Conservation (phyloP, 108 stramenopile genomes). For the Schizochytrium sp. region DNA sequence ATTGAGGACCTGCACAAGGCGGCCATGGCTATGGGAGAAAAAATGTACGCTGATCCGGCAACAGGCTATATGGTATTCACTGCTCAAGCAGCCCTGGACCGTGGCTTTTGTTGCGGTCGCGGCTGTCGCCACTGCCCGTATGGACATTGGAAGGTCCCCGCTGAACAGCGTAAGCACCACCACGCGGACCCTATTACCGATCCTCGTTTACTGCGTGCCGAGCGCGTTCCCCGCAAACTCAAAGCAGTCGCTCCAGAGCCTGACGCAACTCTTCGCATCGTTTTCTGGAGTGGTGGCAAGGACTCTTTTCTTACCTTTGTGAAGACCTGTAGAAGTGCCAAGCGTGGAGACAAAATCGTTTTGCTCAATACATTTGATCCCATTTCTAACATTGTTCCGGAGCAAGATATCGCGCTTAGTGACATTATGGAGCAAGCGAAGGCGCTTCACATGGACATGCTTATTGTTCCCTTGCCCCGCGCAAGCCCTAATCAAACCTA, state of each 20-base stretch:
- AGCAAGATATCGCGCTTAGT: slow-evolving; percentile 85
- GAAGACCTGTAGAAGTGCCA: slow-evolving; percentile 66
- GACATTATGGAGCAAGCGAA: slow-evolving; percentile 81
- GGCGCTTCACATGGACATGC: slow-evolving; percentile 80
- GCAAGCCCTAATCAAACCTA: slow-evolving; percentile 78
- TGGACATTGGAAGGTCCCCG: slow-evolving; percentile 84
- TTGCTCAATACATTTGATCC: slow-evolving; percentile 91
- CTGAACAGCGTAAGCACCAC: slow-evolving; percentile 67
- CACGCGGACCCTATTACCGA: slow-evolving; percentile 14
- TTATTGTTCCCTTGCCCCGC: slow-evolving; percentile 85
- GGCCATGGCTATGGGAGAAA: not conserved
- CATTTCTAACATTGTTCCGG: slow-evolving; percentile 81
- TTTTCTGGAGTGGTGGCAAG: slow-evolving; percentile 91
- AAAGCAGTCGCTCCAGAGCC: not conserved
- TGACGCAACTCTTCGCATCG: slow-evolving; percentile 69
- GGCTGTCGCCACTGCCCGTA: slow-evolving; percentile 93
- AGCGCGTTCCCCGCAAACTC: not conserved
- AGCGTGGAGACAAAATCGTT: slow-evolving; percentile 68
- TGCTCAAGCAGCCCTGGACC: slow-evolving; percentile 81
- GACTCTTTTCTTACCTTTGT: slow-evolving; percentile 89
- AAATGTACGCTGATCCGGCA: slow-evolving; percentile 84
- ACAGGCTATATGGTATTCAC: slow-evolving; percentile 91
- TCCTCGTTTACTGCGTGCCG: slow-evolving; percentile 47
- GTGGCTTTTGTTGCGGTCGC: slow-evolving; percentile 92
- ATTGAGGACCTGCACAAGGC: slow-evolving; percentile 32